Evolutionary conservation across 768 basidiomycete genomes (phyloP).

Genomic region (Leccinum longicurvipes): DNA sequence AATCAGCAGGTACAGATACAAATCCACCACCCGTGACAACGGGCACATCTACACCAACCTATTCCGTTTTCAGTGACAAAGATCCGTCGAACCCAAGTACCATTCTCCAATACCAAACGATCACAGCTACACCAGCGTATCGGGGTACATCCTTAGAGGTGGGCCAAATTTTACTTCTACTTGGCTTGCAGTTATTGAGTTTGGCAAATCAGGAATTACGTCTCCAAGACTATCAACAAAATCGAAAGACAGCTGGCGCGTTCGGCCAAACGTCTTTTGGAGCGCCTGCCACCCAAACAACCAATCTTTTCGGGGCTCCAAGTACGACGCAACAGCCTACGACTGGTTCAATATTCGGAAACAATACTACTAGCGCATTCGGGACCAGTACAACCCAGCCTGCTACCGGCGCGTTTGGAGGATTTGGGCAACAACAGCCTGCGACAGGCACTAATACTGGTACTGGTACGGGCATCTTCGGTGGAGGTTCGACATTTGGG

Average conservation of each 20-base stretch:
- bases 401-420: constrained; percentile 28
- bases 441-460: constrained; percentile 25
- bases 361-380: constrained; percentile 19
- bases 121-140: constrained; percentile 78
- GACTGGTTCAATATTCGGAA: constrained; percentile 31
- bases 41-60: constrained; percentile 68
- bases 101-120: constrained; percentile 75
- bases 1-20: constrained; percentile 33
- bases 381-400: constrained; percentile 27
- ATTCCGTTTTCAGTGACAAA: constrained; percentile 59
- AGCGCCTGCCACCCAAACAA: constrained; percentile 25
- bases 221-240: constrained; percentile 71
- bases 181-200: neutral
- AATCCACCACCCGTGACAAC: constrained; percentile 56
- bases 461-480: constrained; percentile 42
- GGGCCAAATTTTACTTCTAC: constrained; percentile 9
- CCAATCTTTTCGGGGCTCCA: constrained; percentile 26
- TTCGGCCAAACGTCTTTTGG: constrained; percentile 49
- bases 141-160: constrained; percentile 76
- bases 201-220: constrained; percentile 57
- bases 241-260: constrained; percentile 64
- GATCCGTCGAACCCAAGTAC: constrained; percentile 46
- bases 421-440: constrained; percentile 36
- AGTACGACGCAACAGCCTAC: constrained; percentile 28
- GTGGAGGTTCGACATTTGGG: constrained; percentile 39